Conservation (phyloP, 768 basidiomycete genomes). For the Mrakia blollopis region DNA sequence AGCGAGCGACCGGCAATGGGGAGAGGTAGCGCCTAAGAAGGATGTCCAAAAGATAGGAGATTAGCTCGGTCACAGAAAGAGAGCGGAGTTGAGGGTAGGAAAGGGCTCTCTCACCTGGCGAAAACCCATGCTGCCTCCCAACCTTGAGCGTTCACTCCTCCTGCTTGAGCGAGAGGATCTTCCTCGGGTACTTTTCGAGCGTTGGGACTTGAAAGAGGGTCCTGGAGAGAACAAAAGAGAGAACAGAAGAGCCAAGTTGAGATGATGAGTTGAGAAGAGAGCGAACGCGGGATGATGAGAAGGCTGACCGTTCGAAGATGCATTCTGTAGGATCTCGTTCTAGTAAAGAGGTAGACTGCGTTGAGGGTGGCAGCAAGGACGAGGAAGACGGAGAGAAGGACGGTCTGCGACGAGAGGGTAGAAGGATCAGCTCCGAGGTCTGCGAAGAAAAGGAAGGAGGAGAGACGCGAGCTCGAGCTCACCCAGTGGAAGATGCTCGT, state of each 20-base stretch:
- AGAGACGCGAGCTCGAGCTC: neutral
- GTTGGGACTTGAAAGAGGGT: conserved; percentile 30
- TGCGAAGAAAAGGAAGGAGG: neutral
- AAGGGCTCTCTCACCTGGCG: neutral
- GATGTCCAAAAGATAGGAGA: neutral
- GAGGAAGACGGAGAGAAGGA: conserved; percentile 23
- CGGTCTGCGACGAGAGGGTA: neutral
- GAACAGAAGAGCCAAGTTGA: neutral
- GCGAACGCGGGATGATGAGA: neutral
- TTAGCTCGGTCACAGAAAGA: neutral
- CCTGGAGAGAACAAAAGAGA: neutral
- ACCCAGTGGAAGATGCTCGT: conserved; percentile 3
- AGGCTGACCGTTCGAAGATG: conserved; percentile 22
- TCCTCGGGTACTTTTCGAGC: conserved; percentile 24
- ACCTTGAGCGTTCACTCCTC: neutral
- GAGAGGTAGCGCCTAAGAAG: conserved; percentile 20
- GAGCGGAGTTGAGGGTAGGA: neutral
- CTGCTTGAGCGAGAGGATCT: conserved; percentile 11
- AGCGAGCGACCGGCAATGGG: conserved; percentile 19
- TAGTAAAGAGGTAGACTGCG: conserved; percentile 30
- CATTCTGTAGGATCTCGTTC: conserved; percentile 25
- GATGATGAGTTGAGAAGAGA: too few relatives aligned
- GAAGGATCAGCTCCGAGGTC: neutral
- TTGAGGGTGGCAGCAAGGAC: conserved; percentile 18
- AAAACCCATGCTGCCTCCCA: neutral